phyloP scores from a whole-genome alignment of 2,329 filamentous ascomycete genomes.

The Curvularia lunata region DNA sequence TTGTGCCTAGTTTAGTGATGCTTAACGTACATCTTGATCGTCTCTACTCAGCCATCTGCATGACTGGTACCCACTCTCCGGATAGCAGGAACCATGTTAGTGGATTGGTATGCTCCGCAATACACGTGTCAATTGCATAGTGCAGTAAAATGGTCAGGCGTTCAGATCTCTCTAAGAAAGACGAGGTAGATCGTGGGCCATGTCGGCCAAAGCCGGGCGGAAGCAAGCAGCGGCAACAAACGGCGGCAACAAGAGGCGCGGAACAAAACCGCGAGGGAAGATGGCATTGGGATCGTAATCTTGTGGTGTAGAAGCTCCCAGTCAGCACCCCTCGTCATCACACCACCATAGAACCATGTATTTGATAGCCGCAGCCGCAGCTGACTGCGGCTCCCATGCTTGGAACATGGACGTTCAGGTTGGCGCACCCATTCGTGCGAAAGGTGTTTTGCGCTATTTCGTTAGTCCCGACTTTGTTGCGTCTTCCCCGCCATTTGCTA shows the following conservation, averaged over 20 bases:
- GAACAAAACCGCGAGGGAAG: not conserved
- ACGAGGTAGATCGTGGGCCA: not conserved
- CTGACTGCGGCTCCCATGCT: slow-evolving; percentile 14
- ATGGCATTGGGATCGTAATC: not conserved
- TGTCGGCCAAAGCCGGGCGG: slow-evolving; percentile 3
- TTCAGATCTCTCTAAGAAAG: slow-evolving; percentile 4
- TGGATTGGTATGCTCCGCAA: not conserved
- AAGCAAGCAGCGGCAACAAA: not conserved
- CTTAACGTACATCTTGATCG: not conserved
- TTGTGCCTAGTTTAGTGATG: not conserved
- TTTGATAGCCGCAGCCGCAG: not conserved
- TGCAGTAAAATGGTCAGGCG: not conserved
- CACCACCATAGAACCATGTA: slow-evolving; percentile 20
- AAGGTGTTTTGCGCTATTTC: slow-evolving; percentile 23
- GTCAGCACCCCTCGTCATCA: slow-evolving; percentile 11
- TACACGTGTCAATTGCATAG: not conserved
- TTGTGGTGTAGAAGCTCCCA: not conserved
- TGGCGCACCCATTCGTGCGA: slow-evolving; percentile 33
- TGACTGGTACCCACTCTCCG: not conserved
- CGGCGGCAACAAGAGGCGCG: not conserved
- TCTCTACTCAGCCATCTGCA: not conserved
- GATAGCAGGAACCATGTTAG: not conserved
- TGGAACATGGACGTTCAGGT: slow-evolving; percentile 16
- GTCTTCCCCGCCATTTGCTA: slow-evolving; percentile 26
- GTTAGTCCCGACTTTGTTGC: slow-evolving; percentile 23